Evolutionary conservation across 768 basidiomycete genomes (phyloP).

Genomic region (Botryobasidium botryosum): DNA sequence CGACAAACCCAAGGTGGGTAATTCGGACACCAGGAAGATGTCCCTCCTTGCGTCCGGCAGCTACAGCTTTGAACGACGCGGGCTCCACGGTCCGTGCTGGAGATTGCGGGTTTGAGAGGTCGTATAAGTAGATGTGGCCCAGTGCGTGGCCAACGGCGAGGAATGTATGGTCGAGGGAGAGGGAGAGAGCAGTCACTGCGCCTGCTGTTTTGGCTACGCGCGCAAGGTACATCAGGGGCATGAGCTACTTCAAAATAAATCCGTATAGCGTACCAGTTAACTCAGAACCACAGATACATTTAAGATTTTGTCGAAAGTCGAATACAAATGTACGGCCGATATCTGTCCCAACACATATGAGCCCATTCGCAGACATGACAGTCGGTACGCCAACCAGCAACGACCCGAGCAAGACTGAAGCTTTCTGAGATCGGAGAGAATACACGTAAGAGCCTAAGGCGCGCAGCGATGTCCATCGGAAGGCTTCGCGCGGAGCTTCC

Average conservation of each 20-base stretch:
- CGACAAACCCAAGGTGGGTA: constrained; percentile 69
- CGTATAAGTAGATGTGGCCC: constrained; percentile 76
- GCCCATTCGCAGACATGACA: constrained; percentile 66
- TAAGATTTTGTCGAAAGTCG: constrained; percentile 77
- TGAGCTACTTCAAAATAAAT: neutral
- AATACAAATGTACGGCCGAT: constrained; percentile 65
- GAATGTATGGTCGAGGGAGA: constrained; percentile 90
- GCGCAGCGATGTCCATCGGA: constrained; percentile 59
- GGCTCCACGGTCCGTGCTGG: constrained; percentile 59
- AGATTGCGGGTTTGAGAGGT: constrained; percentile 48
- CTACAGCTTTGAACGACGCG: constrained; percentile 45
- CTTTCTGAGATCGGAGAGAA: constrained; percentile 35
- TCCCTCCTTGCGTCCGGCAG: constrained; percentile 70
- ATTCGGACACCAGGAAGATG: constrained; percentile 70
- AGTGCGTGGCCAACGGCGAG: constrained; percentile 73
- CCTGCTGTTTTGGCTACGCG: constrained; percentile 42
- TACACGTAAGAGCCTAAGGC: constrained; percentile 42
- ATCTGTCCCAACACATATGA: constrained; percentile 80
- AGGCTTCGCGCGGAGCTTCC: constrained; percentile 34
- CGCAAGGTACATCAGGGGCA: constrained; percentile 13
- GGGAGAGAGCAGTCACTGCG: constrained; percentile 70
- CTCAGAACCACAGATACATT: constrained; percentile 62
- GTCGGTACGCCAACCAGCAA: constrained; percentile 61
- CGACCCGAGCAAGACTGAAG: constrained; percentile 42
- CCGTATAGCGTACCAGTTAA: constrained; percentile 30